A percentile compares a stretch with the other conserved stretches of the same genome.
Evolutionary conservation across 192 early-diverging fungal species (phyloP).

Genomic region (Linnemannia elongata): DNA sequence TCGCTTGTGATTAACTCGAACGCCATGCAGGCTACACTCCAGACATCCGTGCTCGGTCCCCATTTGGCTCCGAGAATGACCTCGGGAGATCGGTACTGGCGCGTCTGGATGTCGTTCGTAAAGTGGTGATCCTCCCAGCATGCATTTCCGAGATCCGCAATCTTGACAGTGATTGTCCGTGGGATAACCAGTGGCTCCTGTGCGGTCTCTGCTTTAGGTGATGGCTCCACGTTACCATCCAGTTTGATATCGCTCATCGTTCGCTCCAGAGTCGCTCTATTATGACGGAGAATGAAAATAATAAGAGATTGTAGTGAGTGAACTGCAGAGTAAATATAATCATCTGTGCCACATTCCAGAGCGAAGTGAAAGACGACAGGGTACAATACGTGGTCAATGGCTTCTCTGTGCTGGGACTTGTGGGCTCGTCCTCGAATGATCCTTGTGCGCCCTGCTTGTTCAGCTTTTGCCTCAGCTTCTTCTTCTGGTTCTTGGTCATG

Average conservation of each 20-base stretch:
- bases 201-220: background rate
- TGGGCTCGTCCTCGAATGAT: conserved; percentile 18
- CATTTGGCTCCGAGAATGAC: conserved; percentile 95
- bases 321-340: background rate
- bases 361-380: background rate
- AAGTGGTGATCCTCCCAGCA: conserved; percentile 98
- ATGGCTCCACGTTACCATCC: conserved; percentile 31
- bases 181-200: conserved; percentile 23
- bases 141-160: conserved; percentile 97
- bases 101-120: conserved; percentile 96
- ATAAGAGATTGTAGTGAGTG: background rate
- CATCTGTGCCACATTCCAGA: background rate
- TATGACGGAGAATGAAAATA: background rate
- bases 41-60: conserved; percentile 91
- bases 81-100: conserved; percentile 97
- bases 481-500: conserved; percentile 54
- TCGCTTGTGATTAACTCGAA: conserved; percentile 98
- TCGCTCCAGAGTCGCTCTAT: conserved; percentile 46
- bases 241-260: conserved; percentile 55
- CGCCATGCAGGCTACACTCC: conserved; percentile 94
- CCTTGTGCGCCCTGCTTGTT: conserved; percentile 34
- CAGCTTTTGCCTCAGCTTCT: conserved; percentile 50
- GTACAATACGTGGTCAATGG: conserved; percentile 29
- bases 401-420: conserved; percentile 5
- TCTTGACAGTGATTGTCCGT: conserved; percentile 82